Evolutionary conservation across 176 grass and related monocot species (phyloP), one percentile per base, ranked within the genome.

Genomic region (Phoenix dactylifera): DNA sequence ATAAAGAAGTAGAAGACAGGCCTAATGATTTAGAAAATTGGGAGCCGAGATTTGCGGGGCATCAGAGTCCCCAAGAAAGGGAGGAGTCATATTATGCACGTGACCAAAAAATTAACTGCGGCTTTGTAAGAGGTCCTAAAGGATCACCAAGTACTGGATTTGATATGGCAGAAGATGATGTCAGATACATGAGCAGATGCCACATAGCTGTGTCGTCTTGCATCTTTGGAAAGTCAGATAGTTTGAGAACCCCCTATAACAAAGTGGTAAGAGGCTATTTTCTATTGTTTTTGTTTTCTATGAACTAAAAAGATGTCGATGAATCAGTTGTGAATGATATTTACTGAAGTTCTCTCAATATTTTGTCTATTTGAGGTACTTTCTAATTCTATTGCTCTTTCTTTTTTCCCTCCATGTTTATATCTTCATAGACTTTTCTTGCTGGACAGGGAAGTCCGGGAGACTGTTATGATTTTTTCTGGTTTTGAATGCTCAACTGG

Each of bases 201-300:
- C 93, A 88, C 51, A 89, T 98, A 79, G 88, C 80, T 69, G 84
- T 98, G n/a, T 92, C 94, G 52, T 98, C 94, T 28, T 98, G 94
- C 67, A 98, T 98, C 59, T 98, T 98, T 86, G 94, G 88, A 76
- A 98, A 98, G 55, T 98, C 88, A 50, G 88, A 98, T 89, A 88
- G 79, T 71, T 52, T 98, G 71, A 98, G 88, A 64, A 74, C 88
- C 73, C 94, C 94, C 71, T 98, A 86, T 68, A 69, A 79, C 70
- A 98, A 98, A 88, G 92, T 82, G 70, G 94, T 98, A 93, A 25
- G 32, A 2, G 35, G 35, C 35, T 44, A 3, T 44, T 44, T 44
- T 44, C 7, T 44, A 2, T 44, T 44, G 7, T 44, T 44, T 44
- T 44, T 44, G 35, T 15, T 18, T 52, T 55, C 22, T 68, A 68